A percentile compares a stretch with the other conserved stretches of the same genome.
Conservation (phyloP, 352 stramenopile genomes). For the Globisporangium perplexum region DNA sequence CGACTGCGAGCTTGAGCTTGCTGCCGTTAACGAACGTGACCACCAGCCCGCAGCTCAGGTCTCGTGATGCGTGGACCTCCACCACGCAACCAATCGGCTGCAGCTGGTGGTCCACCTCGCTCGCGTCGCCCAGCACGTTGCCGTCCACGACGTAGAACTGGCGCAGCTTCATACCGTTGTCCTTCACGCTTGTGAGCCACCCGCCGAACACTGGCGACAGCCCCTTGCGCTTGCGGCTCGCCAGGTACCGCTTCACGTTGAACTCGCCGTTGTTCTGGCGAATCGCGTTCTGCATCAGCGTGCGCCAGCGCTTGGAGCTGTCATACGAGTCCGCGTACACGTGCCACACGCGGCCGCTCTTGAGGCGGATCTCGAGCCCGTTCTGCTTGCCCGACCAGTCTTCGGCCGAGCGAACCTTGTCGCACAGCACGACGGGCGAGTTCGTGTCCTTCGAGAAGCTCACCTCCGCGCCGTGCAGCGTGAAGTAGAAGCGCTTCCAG, state of each 20-base stretch:
- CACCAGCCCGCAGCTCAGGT: slow-evolving; percentile 64
- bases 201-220: slow-evolving; percentile 64
- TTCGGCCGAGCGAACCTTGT: slow-evolving; percentile 51
- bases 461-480: slow-evolving; percentile 68
- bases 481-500: slow-evolving; percentile 81
- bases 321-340: slow-evolving; percentile 74
- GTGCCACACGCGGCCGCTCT: slow-evolving; percentile 62
- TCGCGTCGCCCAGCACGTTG: slow-evolving; percentile 56
- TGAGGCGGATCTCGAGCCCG: slow-evolving; percentile 57
- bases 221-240: slow-evolving; percentile 59
- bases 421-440: slow-evolving; percentile 45
- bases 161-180: slow-evolving; percentile 30
- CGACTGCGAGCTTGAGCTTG: slow-evolving; percentile 61
- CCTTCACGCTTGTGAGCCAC: slow-evolving; percentile 65
- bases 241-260: slow-evolving; percentile 67
- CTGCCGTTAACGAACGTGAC: slow-evolving; percentile 52
- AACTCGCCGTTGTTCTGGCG: slow-evolving; percentile 41
- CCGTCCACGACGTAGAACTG: slow-evolving; percentile 80
- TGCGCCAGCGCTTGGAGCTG: slow-evolving; percentile 68
- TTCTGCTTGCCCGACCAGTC: slow-evolving; percentile 72
- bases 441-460: slow-evolving; percentile 74
- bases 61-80: slow-evolving; percentile 53
- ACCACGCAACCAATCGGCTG: slow-evolving; percentile 57
- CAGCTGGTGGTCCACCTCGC: slow-evolving; percentile 77
- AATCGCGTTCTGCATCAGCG: slow-evolving; percentile 44